phyloP scores from a whole-genome alignment of 2,329 filamentous ascomycete genomes.

The Cercospora sp. region DNA sequence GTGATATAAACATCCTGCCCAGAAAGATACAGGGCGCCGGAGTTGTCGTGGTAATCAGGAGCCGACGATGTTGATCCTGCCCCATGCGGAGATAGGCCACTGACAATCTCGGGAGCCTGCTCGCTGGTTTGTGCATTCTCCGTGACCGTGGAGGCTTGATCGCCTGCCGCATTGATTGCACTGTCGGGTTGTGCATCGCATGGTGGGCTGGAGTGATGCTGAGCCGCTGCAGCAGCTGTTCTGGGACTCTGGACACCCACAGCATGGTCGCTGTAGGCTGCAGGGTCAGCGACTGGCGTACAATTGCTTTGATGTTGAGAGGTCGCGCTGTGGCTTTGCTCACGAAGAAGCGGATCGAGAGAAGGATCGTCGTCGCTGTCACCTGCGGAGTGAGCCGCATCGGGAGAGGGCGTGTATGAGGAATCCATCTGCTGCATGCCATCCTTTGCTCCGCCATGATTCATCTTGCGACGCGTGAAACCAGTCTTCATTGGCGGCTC shows the following conservation, averaged over 20 bases:
- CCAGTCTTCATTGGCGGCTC: neutral
- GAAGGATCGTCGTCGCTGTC: neutral
- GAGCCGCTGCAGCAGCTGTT: neutral
- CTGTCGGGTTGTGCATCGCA: neutral
- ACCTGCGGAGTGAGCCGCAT: neutral
- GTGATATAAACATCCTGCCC: neutral
- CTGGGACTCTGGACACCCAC: neutral
- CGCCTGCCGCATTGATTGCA: neutral
- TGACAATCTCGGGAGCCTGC: neutral
- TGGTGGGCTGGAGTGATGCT: neutral
- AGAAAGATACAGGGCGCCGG: neutral
- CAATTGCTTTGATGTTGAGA: neutral
- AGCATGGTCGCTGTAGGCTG: neutral
- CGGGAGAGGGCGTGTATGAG: neutral
- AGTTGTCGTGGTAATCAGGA: neutral
- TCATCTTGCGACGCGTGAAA: neutral
- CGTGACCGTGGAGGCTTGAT: neutral
- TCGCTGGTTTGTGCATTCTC: neutral
- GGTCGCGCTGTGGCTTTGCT: neutral
- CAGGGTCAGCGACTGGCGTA: neutral
- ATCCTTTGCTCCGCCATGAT: neutral
- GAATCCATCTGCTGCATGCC: neutral
- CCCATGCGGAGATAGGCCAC: neutral
- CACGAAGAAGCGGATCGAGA: neutral
- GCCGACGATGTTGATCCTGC: neutral